phyloP scores from a whole-genome alignment of 768 basidiomycete species.

The Calocera cornea region DNA sequence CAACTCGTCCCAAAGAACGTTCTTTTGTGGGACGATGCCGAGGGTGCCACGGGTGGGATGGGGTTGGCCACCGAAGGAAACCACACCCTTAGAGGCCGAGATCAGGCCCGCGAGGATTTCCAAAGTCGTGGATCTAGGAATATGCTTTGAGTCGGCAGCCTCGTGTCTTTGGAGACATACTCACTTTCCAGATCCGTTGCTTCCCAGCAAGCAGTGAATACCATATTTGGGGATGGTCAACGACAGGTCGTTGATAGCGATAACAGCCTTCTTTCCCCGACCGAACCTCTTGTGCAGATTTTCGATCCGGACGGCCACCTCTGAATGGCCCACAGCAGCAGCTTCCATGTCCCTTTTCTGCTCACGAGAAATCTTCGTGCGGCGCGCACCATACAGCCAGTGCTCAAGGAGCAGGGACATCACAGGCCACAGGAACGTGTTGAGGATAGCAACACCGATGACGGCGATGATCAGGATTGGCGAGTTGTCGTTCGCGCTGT shows the following conservation, averaged over 20 bases:
- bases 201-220: conserved; percentile 65
- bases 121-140: conserved; percentile 49
- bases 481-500: conserved; percentile 36
- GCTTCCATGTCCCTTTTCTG: not conserved
- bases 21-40: conserved; percentile 73
- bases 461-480: conserved; percentile 50
- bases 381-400: conserved; percentile 42
- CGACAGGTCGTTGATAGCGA: conserved; percentile 54
- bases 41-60: conserved; percentile 49
- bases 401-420: conserved; percentile 48
- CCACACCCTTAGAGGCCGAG: conserved; percentile 42
- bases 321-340: conserved; percentile 12
- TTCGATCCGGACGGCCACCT: conserved; percentile 24
- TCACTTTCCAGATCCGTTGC: conserved; percentile 28
- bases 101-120: conserved; percentile 53
- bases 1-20: conserved; percentile 65
- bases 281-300: conserved; percentile 48
- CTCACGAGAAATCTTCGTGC: not conserved
- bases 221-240: conserved; percentile 56
- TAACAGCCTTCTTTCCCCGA: conserved; percentile 23
- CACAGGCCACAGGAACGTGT: conserved; percentile 62
- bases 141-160: not conserved
- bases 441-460: conserved; percentile 44
- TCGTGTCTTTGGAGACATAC: not conserved
- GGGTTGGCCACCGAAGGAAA: conserved; percentile 35